Evolutionary conservation across 352 stramenopile genomes (phyloP).

Genomic region (Globisporangium cederbergense): DNA sequence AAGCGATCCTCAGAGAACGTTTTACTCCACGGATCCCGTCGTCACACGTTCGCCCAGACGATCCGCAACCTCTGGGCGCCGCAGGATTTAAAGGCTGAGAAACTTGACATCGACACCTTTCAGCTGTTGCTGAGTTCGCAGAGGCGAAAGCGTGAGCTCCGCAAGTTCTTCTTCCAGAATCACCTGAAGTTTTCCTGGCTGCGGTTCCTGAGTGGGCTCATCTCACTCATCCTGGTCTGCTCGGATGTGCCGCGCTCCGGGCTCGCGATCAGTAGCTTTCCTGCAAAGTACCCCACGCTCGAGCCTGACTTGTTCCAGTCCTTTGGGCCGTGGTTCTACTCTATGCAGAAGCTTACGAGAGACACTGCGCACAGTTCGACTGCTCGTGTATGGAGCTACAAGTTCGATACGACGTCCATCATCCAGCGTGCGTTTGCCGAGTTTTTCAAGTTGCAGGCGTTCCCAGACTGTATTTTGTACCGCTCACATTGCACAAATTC

Average conservation of each 20-base stretch:
- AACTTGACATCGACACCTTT: neutral
- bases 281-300: conserved; percentile 18
- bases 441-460: conserved; percentile 16
- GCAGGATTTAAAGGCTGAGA: neutral
- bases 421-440: conserved; percentile 25
- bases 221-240: conserved; percentile 30
- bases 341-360: neutral
- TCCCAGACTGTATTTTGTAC: conserved; percentile 34
- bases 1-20: neutral
- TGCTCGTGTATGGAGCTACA: conserved; percentile 31
- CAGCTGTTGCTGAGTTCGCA: conserved; percentile 1
- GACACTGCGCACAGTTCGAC: conserved; percentile 7
- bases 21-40: neutral
- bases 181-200: conserved; percentile 10
- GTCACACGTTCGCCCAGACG: conserved; percentile 2
- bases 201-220: conserved; percentile 8
- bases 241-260: conserved; percentile 30
- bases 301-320: conserved; percentile 28
- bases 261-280: conserved; percentile 22
- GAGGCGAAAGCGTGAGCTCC: neutral
- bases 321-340: conserved; percentile 16
- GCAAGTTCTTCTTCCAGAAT: conserved; percentile 1
- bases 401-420: conserved; percentile 36
- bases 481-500: conserved; percentile 9
- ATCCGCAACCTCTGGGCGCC: conserved; percentile 2